These are phyloP conservation scores for Tricladium varicosporioides DNA, from an alignment of 2,329 filamentous ascomycete species.

Conservation along the genomic window DNA sequence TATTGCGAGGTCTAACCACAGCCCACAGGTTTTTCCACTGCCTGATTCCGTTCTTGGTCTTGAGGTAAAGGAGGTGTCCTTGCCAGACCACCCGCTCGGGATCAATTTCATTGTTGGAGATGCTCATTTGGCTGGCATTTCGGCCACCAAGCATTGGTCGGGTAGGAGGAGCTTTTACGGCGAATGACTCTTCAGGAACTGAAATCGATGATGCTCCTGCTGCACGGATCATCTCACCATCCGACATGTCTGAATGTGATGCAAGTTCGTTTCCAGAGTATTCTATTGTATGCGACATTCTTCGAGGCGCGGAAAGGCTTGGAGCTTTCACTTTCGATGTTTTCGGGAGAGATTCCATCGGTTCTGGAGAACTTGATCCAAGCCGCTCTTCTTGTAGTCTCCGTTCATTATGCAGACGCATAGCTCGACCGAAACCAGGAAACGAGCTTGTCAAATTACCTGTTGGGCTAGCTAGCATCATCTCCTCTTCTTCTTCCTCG, in stretches of 20 bases:
- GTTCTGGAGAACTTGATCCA: constrained; percentile 59
- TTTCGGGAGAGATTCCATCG: constrained; percentile 37
- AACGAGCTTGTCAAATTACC: constrained; percentile 34
- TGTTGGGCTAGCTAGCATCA: constrained; percentile 68
- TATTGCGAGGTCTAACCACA: constrained; percentile 78
- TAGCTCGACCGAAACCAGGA: constrained; percentile 29
- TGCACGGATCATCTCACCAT: constrained; percentile 51
- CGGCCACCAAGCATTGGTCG: constrained; percentile 42
- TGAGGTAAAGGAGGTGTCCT: constrained; percentile 82
- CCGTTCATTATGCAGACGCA: constrained; percentile 26
- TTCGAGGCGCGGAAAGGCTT: constrained; percentile 34
- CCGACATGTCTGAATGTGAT: constrained; percentile 86
- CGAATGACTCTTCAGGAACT: constrained; percentile 32
- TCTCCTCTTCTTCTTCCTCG: constrained; percentile 84
- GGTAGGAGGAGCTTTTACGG: constrained; percentile 31
- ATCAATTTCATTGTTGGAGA: constrained; percentile 55
- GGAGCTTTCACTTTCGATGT: constrained; percentile 25
- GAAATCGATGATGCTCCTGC: constrained; percentile 30
- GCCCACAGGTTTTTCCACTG: constrained; percentile 97
- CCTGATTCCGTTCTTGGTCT: constrained; percentile 76
- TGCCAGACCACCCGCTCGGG: constrained; percentile 92
- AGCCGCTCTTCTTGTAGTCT: constrained; percentile 32
- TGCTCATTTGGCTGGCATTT: constrained; percentile 64
- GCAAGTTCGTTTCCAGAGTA: constrained; percentile 69
- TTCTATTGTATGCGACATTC: constrained; percentile 61